Percentiles rank a stretch among this genome's conserved stretches.
These are phyloP conservation scores for Trichosanthes cucumerina DNA, from an alignment of 306 rosid species.

Conservation along the genomic window DNA sequence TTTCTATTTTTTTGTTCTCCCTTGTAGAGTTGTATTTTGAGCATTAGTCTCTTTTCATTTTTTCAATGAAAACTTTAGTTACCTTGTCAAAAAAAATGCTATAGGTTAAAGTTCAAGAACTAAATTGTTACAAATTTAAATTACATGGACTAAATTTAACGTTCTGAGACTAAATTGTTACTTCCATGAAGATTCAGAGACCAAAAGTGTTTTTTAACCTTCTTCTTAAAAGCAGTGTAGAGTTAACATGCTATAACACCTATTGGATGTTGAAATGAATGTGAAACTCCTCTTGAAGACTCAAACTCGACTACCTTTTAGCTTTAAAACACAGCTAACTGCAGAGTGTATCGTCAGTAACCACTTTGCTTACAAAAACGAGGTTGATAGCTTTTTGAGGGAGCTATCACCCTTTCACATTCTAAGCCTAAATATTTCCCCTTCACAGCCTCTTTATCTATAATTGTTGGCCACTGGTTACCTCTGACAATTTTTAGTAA, in stretches of 20 bases:
- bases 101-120: too few species aligned
- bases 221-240: neutral
- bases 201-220: too few species aligned
- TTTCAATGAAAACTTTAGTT: too few species aligned
- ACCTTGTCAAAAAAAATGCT: too few species aligned
- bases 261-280: neutral
- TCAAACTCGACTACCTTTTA: neutral
- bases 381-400: neutral
- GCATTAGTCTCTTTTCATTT: too few species aligned
- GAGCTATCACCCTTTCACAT: neutral
- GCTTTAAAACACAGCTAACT: neutral
- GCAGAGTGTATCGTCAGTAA: neutral
- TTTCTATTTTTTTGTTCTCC: too few species aligned
- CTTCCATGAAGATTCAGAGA: too few species aligned
- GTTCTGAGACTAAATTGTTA: too few species aligned
- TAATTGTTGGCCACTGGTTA: neutral
- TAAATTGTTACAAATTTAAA: too few species aligned
- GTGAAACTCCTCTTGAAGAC: neutral
- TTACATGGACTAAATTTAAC: too few species aligned
- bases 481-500: neutral
- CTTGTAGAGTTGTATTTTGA: too few species aligned
- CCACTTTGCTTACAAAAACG: neutral
- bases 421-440: neutral
- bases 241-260: neutral
- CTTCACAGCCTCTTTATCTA: neutral